Conservation (phyloP, 2,329 filamentous ascomycete species). For the Aaosphaeria pasadenensis region DNA sequence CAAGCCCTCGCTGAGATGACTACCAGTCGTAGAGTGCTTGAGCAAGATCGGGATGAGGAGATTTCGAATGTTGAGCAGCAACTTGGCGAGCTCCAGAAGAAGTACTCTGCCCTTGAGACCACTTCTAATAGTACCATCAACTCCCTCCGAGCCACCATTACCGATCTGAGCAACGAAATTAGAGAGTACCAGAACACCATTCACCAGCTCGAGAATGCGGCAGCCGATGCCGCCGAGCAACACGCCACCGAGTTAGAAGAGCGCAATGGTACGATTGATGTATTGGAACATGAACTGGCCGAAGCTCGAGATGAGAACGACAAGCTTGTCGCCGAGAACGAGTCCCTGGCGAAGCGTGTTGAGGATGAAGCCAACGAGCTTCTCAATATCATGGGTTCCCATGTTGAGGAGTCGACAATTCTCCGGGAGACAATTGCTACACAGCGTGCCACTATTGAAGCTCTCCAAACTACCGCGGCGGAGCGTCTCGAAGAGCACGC, state of each 20-base stretch:
- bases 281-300: conserved; percentile 18
- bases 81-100: conserved; percentile 28
- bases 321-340: conserved; percentile 23
- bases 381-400: conserved; percentile 23
- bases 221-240: conserved; percentile 20
- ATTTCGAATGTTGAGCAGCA: conserved; percentile 34
- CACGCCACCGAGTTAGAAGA: conserved; percentile 17
- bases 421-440: conserved; percentile 37
- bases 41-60: conserved; percentile 27
- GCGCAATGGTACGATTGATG: conserved; percentile 13
- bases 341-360: conserved; percentile 25
- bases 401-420: conserved; percentile 25
- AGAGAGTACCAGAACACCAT: conserved; percentile 38
- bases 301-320: conserved; percentile 20
- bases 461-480: conserved; percentile 24
- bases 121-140: conserved; percentile 28
- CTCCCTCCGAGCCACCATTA: conserved; percentile 37
- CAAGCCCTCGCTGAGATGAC: conserved; percentile 19
- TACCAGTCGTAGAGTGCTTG: conserved; percentile 29
- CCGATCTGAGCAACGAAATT: conserved; percentile 39
- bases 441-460: conserved; percentile 38
- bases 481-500: conserved; percentile 22
- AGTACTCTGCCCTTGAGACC: conserved; percentile 30
- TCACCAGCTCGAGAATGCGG: conserved; percentile 28
- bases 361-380: conserved; percentile 26